These are phyloP conservation scores for Plasmodium vinckei DNA, from an alignment of 169 alveolate species.

Conservation along the genomic window DNA sequence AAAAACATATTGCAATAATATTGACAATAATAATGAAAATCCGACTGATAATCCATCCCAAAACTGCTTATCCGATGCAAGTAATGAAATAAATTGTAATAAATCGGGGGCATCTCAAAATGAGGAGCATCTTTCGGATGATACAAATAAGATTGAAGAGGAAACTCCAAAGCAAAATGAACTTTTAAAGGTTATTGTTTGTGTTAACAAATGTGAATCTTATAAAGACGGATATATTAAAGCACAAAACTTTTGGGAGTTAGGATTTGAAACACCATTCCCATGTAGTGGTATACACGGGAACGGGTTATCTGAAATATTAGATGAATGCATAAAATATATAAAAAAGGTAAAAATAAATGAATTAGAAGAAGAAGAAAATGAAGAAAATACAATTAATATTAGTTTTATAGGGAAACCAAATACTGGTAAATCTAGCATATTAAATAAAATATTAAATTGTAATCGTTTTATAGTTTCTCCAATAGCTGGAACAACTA, in stretches of 20 bases:
- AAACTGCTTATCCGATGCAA: neutral
- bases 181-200: constrained; percentile 71
- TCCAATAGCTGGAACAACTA: constrained; percentile 85
- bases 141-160: neutral
- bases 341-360: constrained; percentile 55
- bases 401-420: constrained; percentile 78
- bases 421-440: constrained; percentile 84
- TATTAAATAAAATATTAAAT: constrained; percentile 79
- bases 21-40: neutral
- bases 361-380: constrained; percentile 69
- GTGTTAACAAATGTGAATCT: constrained; percentile 86
- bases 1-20: neutral
- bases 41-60: neutral
- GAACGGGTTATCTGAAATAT: constrained; percentile 83
- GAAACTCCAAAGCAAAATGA: neutral
- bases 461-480: constrained; percentile 84
- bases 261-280: constrained; percentile 85
- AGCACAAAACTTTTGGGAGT: constrained; percentile 85
- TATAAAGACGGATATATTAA: constrained; percentile 80
- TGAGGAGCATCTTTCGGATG: neutral
- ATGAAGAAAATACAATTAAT: constrained; percentile 30
- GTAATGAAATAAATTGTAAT: neutral
- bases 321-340: constrained; percentile 76
- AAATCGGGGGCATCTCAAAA: neutral
- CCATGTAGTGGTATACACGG: constrained; percentile 87